These are phyloP conservation scores for Gillenia trifoliata DNA, from an alignment of 306 rosid genomes.

Conservation along the genomic window DNA sequence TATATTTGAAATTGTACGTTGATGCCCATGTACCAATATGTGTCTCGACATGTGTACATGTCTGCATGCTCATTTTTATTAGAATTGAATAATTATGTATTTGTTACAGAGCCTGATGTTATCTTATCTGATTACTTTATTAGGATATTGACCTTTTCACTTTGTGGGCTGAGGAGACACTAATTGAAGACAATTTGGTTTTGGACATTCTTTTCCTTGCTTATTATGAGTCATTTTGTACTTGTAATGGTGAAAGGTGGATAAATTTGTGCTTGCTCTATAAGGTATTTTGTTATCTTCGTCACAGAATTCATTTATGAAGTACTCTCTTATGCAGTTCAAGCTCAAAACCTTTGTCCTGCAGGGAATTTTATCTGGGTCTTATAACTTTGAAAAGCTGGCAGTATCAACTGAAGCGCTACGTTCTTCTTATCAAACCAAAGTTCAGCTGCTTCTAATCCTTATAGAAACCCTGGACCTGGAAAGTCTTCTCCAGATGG, in stretches of 20 bases:
- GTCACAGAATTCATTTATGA: constrained; percentile 11
- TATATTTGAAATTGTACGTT: neutral
- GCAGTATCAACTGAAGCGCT: constrained; percentile 63
- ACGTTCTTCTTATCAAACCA: constrained; percentile 55
- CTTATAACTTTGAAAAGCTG: constrained; percentile 70
- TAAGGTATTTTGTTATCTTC: constrained; percentile 49
- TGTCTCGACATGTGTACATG: neutral
- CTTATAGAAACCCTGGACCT: constrained; percentile 81
- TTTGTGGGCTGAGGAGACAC: constrained; percentile 95
- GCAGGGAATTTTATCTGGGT: constrained; percentile 75
- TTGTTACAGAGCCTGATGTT: constrained; percentile 5
- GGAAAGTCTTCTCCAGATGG: constrained; percentile 90
- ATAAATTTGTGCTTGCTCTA: constrained; percentile 56
- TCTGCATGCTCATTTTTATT: neutral
- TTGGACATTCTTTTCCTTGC: constrained; percentile 85
- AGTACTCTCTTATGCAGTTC: constrained; percentile 11
- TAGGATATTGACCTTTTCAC: constrained; percentile 88
- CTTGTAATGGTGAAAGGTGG: constrained; percentile 67
- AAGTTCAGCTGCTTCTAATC: constrained; percentile 73
- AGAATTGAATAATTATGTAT: neutral
- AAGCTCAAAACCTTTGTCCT: constrained; percentile 26
- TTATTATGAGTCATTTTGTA: constrained; percentile 76
- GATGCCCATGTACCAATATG: neutral
- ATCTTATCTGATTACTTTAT: constrained; percentile 27
- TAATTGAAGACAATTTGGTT: constrained; percentile 83